Evolutionary conservation across 1,284 basidiomycete species (phyloP).

Genomic region (Schizopora paradoxa): DNA sequence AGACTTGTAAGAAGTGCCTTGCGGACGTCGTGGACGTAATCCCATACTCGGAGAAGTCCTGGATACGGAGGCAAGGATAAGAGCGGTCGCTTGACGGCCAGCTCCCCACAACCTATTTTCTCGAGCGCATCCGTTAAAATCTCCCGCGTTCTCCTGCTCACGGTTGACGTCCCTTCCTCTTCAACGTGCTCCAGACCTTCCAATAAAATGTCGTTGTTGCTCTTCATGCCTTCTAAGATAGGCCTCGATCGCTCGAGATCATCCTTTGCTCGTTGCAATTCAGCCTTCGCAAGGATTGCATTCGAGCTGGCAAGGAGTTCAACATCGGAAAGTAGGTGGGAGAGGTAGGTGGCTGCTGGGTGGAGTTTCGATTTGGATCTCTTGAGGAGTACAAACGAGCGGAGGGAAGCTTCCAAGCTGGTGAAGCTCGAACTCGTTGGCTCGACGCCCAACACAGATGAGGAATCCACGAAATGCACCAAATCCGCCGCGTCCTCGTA

Average conservation of each 20-base stretch:
- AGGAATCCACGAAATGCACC: slow-evolving; percentile 97
- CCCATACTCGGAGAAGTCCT: slow-evolving; percentile 82
- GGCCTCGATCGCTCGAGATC: slow-evolving; percentile 75
- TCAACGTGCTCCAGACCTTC: slow-evolving; percentile 77
- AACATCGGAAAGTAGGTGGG: slow-evolving; percentile 84
- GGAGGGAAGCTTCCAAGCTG: slow-evolving; percentile 85
- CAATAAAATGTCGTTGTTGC: slow-evolving; percentile 70
- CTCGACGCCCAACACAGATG: slow-evolving; percentile 57
- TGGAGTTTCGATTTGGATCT: slow-evolving; percentile 93
- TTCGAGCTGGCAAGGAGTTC: slow-evolving; percentile 87
- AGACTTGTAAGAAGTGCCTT: slow-evolving; percentile 74
- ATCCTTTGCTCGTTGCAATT: slow-evolving; percentile 70
- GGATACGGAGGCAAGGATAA: slow-evolving; percentile 79
- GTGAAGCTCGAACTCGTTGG: slow-evolving; percentile 73
- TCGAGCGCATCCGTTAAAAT: slow-evolving; percentile 73
- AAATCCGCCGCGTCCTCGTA: slow-evolving; percentile 90
- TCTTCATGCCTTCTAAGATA: slow-evolving; percentile 83
- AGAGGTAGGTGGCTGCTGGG: slow-evolving; percentile 92
- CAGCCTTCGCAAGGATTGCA: slow-evolving; percentile 75
- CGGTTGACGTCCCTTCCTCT: slow-evolving; percentile 63
- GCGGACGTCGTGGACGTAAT: slow-evolving; percentile 86
- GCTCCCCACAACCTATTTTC: slow-evolving; percentile 70
- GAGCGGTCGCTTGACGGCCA: slow-evolving; percentile 46
- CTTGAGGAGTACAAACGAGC: slow-evolving; percentile 95
- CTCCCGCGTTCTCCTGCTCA: slow-evolving; percentile 51